Conservation (phyloP, 1,284 basidiomycete genomes). For the Caloboletus firmus region DNA sequence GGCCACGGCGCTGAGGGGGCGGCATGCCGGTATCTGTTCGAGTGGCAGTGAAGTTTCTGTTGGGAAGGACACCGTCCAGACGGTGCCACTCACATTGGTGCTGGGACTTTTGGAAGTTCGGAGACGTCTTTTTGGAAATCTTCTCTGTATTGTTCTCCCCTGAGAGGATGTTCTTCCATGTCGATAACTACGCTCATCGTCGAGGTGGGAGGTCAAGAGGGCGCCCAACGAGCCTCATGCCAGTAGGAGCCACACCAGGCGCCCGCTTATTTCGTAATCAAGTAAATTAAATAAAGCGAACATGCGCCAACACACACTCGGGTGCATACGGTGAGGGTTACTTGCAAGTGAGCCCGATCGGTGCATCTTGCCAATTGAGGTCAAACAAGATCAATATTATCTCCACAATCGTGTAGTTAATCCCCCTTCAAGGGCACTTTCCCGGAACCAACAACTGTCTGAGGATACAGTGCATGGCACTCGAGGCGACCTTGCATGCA, state of each 20-base stretch:
- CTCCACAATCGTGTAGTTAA: background rate
- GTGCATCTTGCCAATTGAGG: background rate
- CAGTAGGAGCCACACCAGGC: conserved; percentile 6
- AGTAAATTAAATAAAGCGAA: background rate
- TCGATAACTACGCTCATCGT: conserved; percentile 21
- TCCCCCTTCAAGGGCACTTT: background rate
- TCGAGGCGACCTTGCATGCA: background rate
- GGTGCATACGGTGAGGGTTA: background rate
- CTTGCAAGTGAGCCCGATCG: background rate
- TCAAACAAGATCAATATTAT: background rate
- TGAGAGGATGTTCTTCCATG: conserved; percentile 5
- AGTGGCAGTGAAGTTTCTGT: background rate
- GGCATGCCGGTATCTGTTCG: conserved; percentile 36
- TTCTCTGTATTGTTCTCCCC: conserved; percentile 10
- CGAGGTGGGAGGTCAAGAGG: background rate
- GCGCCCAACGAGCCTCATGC: background rate
- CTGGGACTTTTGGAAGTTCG: conserved; percentile 25
- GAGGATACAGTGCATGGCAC: background rate
- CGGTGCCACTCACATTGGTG: conserved; percentile 24
- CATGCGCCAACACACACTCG: background rate
- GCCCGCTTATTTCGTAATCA: conserved; percentile 17
- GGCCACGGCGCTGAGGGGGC: conserved; percentile 40
- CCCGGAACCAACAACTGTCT: background rate
- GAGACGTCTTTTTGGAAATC: conserved; percentile 19
- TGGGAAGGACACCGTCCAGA: background rate